Conservation (phyloP, 192 early-diverging fungal species). For the Gamsiella multidivaricata region DNA sequence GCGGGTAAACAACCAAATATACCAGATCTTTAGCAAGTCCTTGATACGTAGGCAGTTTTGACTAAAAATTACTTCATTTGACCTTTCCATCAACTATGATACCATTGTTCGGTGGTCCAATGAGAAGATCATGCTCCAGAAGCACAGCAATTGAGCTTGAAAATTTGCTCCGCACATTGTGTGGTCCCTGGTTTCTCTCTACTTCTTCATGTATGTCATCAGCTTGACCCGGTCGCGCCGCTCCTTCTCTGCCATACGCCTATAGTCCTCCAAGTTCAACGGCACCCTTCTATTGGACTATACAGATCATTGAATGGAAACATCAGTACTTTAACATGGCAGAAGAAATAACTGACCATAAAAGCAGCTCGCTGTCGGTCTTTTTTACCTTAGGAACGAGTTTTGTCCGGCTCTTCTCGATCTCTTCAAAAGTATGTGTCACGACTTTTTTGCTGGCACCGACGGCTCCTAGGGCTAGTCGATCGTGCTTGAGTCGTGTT, state of each 20-base stretch:
- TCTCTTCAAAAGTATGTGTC: slow-evolving; percentile 36
- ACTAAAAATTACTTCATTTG: too few species aligned
- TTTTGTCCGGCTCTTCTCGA: slow-evolving; percentile 31
- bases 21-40: too few species aligned
- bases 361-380: too few species aligned
- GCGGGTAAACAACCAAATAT: background rate
- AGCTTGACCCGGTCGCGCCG: slow-evolving; percentile 35
- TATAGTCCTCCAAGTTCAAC: slow-evolving; percentile 40
- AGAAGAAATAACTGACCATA: too few species aligned
- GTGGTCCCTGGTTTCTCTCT: too few species aligned
- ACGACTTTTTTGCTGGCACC: slow-evolving; percentile 22
- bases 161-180: slow-evolving; percentile 1
- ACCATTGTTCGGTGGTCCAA: background rate
- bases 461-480: slow-evolving; percentile 54
- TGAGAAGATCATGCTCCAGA: background rate
- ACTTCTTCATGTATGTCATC: slow-evolving; percentile 55
- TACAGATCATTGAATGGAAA: too few species aligned
- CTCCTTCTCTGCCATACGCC: slow-evolving; percentile 43
- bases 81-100: too few species aligned
- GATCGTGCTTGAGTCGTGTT: slow-evolving; percentile 59
- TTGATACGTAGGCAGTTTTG: too few species aligned
- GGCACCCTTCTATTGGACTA: slow-evolving; percentile 39
- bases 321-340: too few species aligned
- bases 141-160: background rate
- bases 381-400: slow-evolving; percentile 32